phyloP scores from a whole-genome alignment of 2,329 filamentous ascomycete genomes.

The Acarospora socialis region DNA sequence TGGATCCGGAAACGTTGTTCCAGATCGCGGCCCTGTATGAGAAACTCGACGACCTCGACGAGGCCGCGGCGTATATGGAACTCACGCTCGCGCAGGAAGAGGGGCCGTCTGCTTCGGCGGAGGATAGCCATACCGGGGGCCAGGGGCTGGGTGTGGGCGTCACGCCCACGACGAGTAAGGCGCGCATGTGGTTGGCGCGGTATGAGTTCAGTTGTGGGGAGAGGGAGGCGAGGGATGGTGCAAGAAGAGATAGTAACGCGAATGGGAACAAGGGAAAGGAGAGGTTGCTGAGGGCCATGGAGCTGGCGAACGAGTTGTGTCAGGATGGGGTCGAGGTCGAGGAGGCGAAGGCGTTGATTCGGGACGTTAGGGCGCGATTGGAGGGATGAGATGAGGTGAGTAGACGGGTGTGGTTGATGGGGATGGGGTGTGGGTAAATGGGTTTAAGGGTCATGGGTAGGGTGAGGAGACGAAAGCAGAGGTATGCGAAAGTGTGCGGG shows the following conservation, averaged over 20 bases:
- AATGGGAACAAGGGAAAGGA: too few species aligned
- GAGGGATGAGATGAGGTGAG: too few species aligned
- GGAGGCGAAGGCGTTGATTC: slow-evolving; percentile 83
- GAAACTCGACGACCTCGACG: slow-evolving; percentile 57
- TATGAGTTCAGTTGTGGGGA: slow-evolving; percentile 65
- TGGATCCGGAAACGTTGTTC: slow-evolving; percentile 82
- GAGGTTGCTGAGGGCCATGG: slow-evolving; percentile 59
- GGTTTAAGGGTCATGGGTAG: too few species aligned
- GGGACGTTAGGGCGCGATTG: slow-evolving; percentile 68
- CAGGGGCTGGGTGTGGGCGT: slow-evolving; percentile 58
- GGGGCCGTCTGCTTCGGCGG: slow-evolving; percentile 39
- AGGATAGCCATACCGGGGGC: slow-evolving; percentile 22
- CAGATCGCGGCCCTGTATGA: slow-evolving; percentile 88
- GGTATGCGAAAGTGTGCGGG: too few species aligned
- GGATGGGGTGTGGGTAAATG: too few species aligned
- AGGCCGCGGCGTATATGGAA: slow-evolving; percentile 91
- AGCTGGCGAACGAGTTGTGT: slow-evolving; percentile 78
- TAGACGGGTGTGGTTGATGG: too few species aligned
- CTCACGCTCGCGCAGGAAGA: slow-evolving; percentile 86
- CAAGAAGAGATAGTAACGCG: too few species aligned
- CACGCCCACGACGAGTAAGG: slow-evolving; percentile 80
- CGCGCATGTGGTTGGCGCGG: slow-evolving; percentile 82
- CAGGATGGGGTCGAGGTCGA: slow-evolving; percentile 95
- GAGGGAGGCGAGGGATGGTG: too few species aligned
- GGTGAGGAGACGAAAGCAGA: too few species aligned